Evolutionary conservation across 176 grass and related monocot species (phyloP).

Genomic region (Bothriochloa decipiens): DNA sequence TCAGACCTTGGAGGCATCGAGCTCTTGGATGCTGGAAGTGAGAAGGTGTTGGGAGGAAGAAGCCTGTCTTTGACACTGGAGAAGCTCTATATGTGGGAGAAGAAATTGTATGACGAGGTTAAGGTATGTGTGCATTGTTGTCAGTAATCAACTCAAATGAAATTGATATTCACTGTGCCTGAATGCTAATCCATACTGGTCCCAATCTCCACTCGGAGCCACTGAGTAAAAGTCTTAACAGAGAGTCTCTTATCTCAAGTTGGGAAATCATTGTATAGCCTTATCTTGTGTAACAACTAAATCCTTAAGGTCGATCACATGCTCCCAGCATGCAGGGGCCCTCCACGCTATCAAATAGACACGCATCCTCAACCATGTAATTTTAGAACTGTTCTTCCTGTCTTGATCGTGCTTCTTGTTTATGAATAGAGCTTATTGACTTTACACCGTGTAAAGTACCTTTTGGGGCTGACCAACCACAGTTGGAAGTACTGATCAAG

Average conservation of each 20-base stretch:
- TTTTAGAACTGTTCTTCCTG: slow-evolving; percentile 21
- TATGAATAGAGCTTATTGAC: slow-evolving; percentile 9
- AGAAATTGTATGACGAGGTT: slow-evolving; percentile 83
- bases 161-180: slow-evolving; percentile 11
- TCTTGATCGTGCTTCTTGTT: slow-evolving; percentile 36
- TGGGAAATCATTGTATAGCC: slow-evolving; percentile 6
- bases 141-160: slow-evolving; percentile 1
- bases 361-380: not conserved
- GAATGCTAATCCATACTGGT: slow-evolving; percentile 23
- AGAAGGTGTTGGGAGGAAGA: slow-evolving; percentile 50
- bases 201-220: not conserved
- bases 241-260: not conserved
- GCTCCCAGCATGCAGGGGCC: slow-evolving; percentile 16
- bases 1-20: slow-evolving; percentile 33
- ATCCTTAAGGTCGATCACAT: slow-evolving; percentile 18
- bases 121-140: slow-evolving; percentile 53
- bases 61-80: slow-evolving; percentile 75
- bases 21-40: slow-evolving; percentile 50
- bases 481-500: not conserved
- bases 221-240: not conserved
- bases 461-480: slow-evolving; percentile 11
- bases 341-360: slow-evolving; percentile 7
- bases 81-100: slow-evolving; percentile 90
- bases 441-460: slow-evolving; percentile 24
- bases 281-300: slow-evolving; percentile 1